phyloP scores from a whole-genome alignment of 768 basidiomycete genomes.

The Amanita rubescens region DNA sequence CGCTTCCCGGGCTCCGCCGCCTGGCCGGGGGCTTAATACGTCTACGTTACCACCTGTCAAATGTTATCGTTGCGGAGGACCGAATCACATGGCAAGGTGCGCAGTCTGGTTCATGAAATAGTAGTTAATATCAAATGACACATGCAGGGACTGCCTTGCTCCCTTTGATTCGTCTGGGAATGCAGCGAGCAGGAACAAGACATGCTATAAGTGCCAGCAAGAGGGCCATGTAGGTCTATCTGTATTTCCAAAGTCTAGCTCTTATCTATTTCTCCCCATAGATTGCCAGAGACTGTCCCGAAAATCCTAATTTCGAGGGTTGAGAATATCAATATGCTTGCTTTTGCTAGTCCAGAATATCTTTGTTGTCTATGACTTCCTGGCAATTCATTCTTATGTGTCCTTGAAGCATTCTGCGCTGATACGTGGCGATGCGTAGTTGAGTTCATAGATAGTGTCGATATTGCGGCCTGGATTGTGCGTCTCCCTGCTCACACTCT shows the following conservation, averaged over 20 bases:
- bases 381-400: neutral
- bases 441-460: neutral
- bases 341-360: neutral
- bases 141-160: constrained; percentile 67
- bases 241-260: neutral
- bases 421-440: neutral
- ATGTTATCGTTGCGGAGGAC: constrained; percentile 85
- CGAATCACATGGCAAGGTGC: constrained; percentile 82
- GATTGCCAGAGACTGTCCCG: constrained; percentile 64
- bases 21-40: constrained; percentile 68
- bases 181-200: constrained; percentile 59
- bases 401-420: neutral
- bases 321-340: constrained; percentile 26
- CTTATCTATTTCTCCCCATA: constrained; percentile 16
- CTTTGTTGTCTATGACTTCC: neutral
- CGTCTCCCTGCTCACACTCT: no score
- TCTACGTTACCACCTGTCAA: constrained; percentile 76
- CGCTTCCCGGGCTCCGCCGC: constrained; percentile 62
- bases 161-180: constrained; percentile 36
- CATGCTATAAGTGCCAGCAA: constrained; percentile 84
- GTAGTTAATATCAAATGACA: neutral
- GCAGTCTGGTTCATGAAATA: constrained; percentile 2
- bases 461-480: no score
- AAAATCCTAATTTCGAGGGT: constrained; percentile 43
- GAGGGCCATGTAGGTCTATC: constrained; percentile 70